These are phyloP conservation scores for Ogataea siamensis DNA, from an alignment of 805 yeast species.

Conservation along the genomic window DNA sequence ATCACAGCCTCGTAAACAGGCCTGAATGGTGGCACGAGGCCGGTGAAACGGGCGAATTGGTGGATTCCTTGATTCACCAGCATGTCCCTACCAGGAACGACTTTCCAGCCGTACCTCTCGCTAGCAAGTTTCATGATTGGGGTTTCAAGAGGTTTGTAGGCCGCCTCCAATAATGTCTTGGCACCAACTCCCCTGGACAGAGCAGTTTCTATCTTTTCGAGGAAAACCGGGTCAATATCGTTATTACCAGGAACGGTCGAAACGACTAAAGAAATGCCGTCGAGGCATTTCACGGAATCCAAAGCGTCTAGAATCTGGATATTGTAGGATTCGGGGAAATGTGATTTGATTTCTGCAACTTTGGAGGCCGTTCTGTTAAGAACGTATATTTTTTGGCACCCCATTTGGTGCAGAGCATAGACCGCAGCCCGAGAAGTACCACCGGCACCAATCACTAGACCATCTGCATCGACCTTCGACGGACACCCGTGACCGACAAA, in stretches of 20 bases:
- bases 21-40: slow-evolving; percentile 58
- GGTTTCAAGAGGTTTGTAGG: slow-evolving; percentile 86
- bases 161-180: slow-evolving; percentile 80
- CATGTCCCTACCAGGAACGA: slow-evolving; percentile 90
- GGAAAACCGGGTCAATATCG: slow-evolving; percentile 55
- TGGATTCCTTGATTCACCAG: slow-evolving; percentile 89
- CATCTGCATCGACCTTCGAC: slow-evolving; percentile 42
- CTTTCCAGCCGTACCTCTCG: slow-evolving; percentile 65
- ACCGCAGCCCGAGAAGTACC: slow-evolving; percentile 97
- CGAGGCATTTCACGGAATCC: slow-evolving; percentile 44
- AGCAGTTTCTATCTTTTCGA: slow-evolving; percentile 46
- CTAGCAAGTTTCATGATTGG: slow-evolving; percentile 80
- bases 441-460: slow-evolving; percentile 92
- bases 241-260: slow-evolving; percentile 84
- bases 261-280: slow-evolving; percentile 57
- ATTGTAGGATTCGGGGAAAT: slow-evolving; percentile 58
- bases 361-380: slow-evolving; percentile 76
- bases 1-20: slow-evolving; percentile 60
- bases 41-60: slow-evolving; percentile 80
- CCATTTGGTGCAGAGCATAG: slow-evolving; percentile 76
- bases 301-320: slow-evolving; percentile 53
- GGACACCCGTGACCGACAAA: slow-evolving; percentile 63
- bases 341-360: slow-evolving; percentile 52
- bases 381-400: slow-evolving; percentile 73
- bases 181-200: slow-evolving; percentile 43